These are phyloP conservation scores for Trichophyton rubrum DNA, from an alignment of 2,329 filamentous ascomycete species.

Conservation along the genomic window DNA sequence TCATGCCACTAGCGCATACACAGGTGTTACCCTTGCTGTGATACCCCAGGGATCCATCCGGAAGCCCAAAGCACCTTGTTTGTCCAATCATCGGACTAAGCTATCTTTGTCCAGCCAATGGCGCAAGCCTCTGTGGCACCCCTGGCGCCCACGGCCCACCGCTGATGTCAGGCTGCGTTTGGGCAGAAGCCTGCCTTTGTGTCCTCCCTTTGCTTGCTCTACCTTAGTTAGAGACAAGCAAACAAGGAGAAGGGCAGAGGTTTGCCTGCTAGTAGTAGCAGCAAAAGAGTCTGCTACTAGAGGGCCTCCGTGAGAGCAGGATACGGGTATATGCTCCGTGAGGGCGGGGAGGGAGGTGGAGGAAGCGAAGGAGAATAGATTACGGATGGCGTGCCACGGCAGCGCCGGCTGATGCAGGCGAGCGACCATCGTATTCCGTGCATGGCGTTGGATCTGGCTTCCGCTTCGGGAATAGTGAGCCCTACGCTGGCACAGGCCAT, in stretches of 20 bases:
- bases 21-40: background rate
- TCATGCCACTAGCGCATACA: constrained; percentile 1
- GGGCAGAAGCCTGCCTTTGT: background rate
- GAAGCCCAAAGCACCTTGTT: background rate
- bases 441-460: constrained; percentile 6
- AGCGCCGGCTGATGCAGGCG: background rate
- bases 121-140: background rate
- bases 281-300: background rate
- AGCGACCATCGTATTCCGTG: background rate
- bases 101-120: background rate
- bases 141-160: background rate
- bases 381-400: background rate
- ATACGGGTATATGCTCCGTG: background rate
- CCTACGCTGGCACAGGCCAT: constrained; percentile 1
- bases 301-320: background rate
- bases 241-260: background rate
- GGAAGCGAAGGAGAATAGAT: background rate
- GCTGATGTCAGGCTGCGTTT: background rate
- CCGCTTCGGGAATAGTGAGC: constrained; percentile 3
- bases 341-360: background rate
- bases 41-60: background rate
- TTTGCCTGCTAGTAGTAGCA: background rate
- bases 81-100: background rate
- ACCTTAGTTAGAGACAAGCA: background rate
- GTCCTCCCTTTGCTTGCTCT: background rate